Percentiles rank a stretch among this genome's conserved stretches.
Conservation (phyloP, 208 protist species). For the Crithidia sp. region DNA sequence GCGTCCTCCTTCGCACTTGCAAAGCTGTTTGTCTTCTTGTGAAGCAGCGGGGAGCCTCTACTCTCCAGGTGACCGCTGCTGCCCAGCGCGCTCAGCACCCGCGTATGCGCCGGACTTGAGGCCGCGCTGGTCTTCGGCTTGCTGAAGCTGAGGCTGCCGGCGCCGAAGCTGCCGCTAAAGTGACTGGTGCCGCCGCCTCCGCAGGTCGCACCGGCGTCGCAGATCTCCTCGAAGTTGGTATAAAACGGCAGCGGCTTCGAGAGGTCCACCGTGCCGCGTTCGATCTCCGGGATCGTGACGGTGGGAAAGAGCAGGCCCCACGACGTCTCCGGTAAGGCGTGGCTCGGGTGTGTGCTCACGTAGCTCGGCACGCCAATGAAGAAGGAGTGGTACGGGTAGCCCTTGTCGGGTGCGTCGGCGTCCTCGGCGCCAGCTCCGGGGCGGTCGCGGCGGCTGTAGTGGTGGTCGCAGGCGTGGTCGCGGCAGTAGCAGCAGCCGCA, state of each 20-base stretch:
- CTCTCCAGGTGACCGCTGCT: slow-evolving; percentile 28
- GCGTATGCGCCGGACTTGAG: slow-evolving; percentile 20
- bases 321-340: slow-evolving; percentile 36
- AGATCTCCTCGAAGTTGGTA: slow-evolving; percentile 40
- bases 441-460: slow-evolving; percentile 43
- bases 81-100: slow-evolving; percentile 18
- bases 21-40: slow-evolving; percentile 31
- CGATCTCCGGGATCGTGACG: slow-evolving; percentile 44
- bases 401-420: slow-evolving; percentile 23
- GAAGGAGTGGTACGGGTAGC: slow-evolving; percentile 65
- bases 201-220: slow-evolving; percentile 28
- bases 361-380: slow-evolving; percentile 68
- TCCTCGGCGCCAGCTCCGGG: slow-evolving; percentile 9
- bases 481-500: slow-evolving; percentile 75
- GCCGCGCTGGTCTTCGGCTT: slow-evolving; percentile 8
- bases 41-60: slow-evolving; percentile 8
- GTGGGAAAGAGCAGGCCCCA: slow-evolving; percentile 62
- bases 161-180: slow-evolving; percentile 12
- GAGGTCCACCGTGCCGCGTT: slow-evolving; percentile 27
- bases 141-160: slow-evolving; percentile 21
- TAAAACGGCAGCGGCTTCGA: slow-evolving; percentile 45
- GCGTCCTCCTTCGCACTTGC: slow-evolving; percentile 20
- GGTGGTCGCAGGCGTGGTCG: slow-evolving; percentile 61
- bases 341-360: slow-evolving; percentile 45
- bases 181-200: slow-evolving; percentile 11